Conservation (phyloP, 441 rosid genomes). For the Melastoma candidum region DNA sequence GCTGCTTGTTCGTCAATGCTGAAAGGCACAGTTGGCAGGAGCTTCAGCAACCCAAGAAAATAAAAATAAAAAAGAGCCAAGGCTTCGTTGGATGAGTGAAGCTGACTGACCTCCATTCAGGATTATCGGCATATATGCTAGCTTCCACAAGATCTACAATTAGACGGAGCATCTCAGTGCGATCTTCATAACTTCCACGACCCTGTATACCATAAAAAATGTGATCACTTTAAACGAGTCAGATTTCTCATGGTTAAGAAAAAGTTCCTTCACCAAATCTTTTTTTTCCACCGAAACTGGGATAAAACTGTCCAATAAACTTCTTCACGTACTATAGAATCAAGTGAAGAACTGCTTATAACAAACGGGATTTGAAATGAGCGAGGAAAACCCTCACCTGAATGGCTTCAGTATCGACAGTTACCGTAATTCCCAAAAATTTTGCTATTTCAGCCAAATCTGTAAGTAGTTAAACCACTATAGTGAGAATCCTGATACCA, state of each 20-base stretch:
- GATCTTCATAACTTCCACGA: slow-evolving; percentile 87
- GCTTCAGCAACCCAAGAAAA: no score
- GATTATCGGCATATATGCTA: slow-evolving; percentile 81
- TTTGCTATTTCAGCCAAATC: slow-evolving; percentile 97
- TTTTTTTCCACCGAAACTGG: no score
- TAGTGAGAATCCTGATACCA: no score
- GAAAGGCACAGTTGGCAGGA: slow-evolving; percentile 17
- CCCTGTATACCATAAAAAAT: slow-evolving; percentile 37
- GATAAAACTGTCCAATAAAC: neutral
- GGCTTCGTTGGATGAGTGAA: no score
- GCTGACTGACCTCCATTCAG: slow-evolving; percentile 76
- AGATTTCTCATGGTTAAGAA: neutral
- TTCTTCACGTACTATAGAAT: slow-evolving; percentile 35
- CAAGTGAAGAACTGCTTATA: no score
- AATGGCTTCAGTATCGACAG: slow-evolving; percentile 77
- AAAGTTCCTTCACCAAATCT: no score
- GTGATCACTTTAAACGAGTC: slow-evolving; percentile 1
- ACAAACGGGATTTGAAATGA: no score
- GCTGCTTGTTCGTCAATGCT: slow-evolving; percentile 91
- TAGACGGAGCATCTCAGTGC: slow-evolving; percentile 83
- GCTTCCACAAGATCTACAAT: slow-evolving; percentile 97
- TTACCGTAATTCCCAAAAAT: slow-evolving; percentile 75
- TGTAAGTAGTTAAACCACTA: slow-evolving; percentile 20
- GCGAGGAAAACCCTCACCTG: no score
- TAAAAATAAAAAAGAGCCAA: no score